Evolutionary conservation across 1,284 basidiomycete species (phyloP).

Genomic region (Jaminaea rosea): DNA sequence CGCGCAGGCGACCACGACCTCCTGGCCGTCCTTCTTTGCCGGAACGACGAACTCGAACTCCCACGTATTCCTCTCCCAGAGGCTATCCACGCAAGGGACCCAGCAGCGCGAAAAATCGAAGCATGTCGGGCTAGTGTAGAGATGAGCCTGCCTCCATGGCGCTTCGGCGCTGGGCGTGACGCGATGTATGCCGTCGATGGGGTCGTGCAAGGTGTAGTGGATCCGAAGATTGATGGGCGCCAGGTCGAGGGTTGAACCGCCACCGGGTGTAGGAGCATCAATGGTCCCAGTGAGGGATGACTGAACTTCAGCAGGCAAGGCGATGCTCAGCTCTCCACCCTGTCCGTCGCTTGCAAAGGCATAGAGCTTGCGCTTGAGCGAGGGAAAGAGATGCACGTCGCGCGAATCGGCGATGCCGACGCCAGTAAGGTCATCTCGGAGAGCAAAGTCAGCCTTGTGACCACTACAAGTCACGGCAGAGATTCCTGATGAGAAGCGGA

Average conservation of each 20-base stretch:
- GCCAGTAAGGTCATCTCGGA: constrained; percentile 66
- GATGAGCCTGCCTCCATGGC: constrained; percentile 74
- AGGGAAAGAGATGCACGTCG: constrained; percentile 84
- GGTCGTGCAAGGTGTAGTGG: constrained; percentile 68
- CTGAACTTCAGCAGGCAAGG: constrained; percentile 62
- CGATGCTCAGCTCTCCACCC: constrained; percentile 86
- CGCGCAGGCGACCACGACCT: constrained; percentile 72
- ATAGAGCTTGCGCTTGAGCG: constrained; percentile 85
- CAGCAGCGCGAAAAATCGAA: constrained; percentile 87
- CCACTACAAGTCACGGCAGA: constrained; percentile 60
- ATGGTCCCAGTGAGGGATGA: too few species aligned
- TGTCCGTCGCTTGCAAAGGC: constrained; percentile 79
- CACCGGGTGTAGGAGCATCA: constrained; percentile 18
- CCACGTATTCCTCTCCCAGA: constrained; percentile 98
- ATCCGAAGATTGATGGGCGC: constrained; percentile 68
- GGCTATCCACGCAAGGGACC: constrained; percentile 90
- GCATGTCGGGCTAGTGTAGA: constrained; percentile 78
- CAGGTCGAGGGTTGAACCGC: constrained; percentile 54
- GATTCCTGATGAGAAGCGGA: constrained; percentile 55
- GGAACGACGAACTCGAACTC: constrained; percentile 95
- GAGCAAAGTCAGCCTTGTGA: constrained; percentile 58
- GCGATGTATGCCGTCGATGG: constrained; percentile 77
- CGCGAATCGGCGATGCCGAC: constrained; percentile 56
- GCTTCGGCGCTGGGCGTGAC: constrained; percentile 68
- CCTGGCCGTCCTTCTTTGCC: constrained; percentile 41